Base-by-base conservation (phyloP, 257 asterid species). In the Plantago ovata region DNA sequence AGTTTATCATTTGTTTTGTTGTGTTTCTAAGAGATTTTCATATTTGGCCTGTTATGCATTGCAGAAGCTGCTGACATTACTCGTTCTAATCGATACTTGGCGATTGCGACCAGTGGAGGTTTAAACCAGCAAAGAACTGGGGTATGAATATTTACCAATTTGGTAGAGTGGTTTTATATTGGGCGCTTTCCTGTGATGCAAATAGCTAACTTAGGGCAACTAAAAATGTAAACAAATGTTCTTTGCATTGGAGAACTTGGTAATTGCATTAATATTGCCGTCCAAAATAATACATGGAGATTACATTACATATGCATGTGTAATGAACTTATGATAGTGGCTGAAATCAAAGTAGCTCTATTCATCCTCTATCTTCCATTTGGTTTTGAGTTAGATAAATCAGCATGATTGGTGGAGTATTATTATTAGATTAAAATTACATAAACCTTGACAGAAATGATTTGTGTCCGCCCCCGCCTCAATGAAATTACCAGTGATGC, bases 121-220 rank as follows among this genome's bases (percentile, higher is more conserved):
- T 75, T 93, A 61, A 93, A 93, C 76, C 97, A 93, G 76, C 99
- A 93, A 77, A 84, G 99, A 73, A 93, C 95, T 60, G 99, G 99
- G 96, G 99, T 89, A 85, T 58, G 70, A 13, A 10, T 52, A 53
- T 57, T 38, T 43, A 22, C 51, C n/a, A 19, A 52, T 42, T n/a
- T 53, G 53, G 16, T 10, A 48, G 55, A 21, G 23, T 28, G 46
- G 43, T 53, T 57, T 45, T 43, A n/a, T 23, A 59, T 42, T 70
- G 45, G 33, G 10, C 47, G 6, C 15, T 1, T 28, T 13, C 5
- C 10, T 36, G 58, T 32, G 43, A 54, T 54, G 46, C 24, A 18
- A 36, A 14, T 38, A 20, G 14, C n/a, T 38, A 13, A 16, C 15
- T 33, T n/a, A 32, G 16, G 23, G 1, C 60, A 53, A 53, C 4